Conservation (phyloP, 1,139 yeast species). For the Pichia sp. region DNA sequence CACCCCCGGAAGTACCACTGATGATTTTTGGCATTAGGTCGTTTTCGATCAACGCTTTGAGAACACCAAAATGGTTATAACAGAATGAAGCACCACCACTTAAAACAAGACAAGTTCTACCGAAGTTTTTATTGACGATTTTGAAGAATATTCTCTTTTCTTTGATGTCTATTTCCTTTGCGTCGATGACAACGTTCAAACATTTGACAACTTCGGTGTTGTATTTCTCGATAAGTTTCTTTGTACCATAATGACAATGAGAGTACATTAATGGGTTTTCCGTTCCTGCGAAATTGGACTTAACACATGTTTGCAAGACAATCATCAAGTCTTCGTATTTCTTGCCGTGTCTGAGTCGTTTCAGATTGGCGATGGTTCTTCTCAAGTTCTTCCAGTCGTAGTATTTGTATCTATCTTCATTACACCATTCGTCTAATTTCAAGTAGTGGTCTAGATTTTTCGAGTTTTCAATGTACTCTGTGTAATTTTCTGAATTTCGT, state of each 20-base stretch:
- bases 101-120: constrained; percentile 69
- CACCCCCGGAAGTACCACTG: constrained; percentile 85
- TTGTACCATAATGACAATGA: constrained; percentile 76
- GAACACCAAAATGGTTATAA: constrained; percentile 74
- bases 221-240: constrained; percentile 55
- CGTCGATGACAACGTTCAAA: constrained; percentile 43
- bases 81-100: constrained; percentile 85
- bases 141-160: constrained; percentile 56
- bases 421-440: constrained; percentile 63
- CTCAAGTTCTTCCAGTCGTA: constrained; percentile 66
- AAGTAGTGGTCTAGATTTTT: constrained; percentile 53
- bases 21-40: constrained; percentile 66
- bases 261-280: constrained; percentile 72
- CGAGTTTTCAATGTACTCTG: constrained; percentile 66
- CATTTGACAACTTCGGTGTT: constrained; percentile 51
- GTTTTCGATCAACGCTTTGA: constrained; percentile 67
- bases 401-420: constrained; percentile 59
- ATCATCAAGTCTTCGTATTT: constrained; percentile 48
- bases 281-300: constrained; percentile 75
- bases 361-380: constrained; percentile 48
- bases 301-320: constrained; percentile 64
- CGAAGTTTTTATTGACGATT: constrained; percentile 61
- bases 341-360: constrained; percentile 35
- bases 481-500: constrained; percentile 48
- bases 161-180: constrained; percentile 38